These are phyloP conservation scores for Guyanaporus albipodus DNA, from an alignment of 768 basidiomycete genomes.

Conservation along the genomic window DNA sequence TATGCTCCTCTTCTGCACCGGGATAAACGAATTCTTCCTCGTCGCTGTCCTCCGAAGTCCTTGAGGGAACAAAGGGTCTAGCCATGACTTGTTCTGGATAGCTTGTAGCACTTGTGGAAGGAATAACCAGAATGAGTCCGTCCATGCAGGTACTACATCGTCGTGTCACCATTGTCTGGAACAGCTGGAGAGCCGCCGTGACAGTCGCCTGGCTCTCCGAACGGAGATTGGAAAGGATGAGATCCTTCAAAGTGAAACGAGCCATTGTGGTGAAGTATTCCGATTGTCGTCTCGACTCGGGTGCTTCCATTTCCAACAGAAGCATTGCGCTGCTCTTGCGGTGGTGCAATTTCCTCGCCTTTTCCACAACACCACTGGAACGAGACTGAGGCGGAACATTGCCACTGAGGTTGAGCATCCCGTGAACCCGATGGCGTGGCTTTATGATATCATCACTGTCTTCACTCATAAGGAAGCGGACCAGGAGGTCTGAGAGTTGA, in stretches of 20 bases:
- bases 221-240: constrained; percentile 73
- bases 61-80: constrained; percentile 17
- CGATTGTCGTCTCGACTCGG: constrained; percentile 62
- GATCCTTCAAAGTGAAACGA: constrained; percentile 88
- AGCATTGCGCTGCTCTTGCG: constrained; percentile 88
- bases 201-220: constrained; percentile 62
- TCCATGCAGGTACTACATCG: constrained; percentile 65
- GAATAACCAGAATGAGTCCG: constrained; percentile 65
- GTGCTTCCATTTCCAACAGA: constrained; percentile 83
- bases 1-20: constrained; percentile 21
- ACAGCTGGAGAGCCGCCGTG: constrained; percentile 75
- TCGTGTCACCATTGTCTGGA: constrained; percentile 68
- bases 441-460: constrained; percentile 68
- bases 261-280: constrained; percentile 86
- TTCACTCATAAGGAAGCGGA: constrained; percentile 80
- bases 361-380: constrained; percentile 31
- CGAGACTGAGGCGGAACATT: constrained; percentile 33
- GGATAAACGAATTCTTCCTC: constrained; percentile 49
- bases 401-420: constrained; percentile 40
- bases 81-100: constrained; percentile 60
- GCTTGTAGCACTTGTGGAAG: constrained; percentile 68
- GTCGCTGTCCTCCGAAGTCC: constrained; percentile 40
- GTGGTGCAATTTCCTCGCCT: constrained; percentile 45
- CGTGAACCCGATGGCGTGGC: constrained; percentile 38
- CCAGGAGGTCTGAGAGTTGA: constrained; percentile 62